Evolutionary conservation across 106 monocot species (phyloP), one percentile per base, ranked within the genome.

Genomic region (Acorus gramineus): DNA sequence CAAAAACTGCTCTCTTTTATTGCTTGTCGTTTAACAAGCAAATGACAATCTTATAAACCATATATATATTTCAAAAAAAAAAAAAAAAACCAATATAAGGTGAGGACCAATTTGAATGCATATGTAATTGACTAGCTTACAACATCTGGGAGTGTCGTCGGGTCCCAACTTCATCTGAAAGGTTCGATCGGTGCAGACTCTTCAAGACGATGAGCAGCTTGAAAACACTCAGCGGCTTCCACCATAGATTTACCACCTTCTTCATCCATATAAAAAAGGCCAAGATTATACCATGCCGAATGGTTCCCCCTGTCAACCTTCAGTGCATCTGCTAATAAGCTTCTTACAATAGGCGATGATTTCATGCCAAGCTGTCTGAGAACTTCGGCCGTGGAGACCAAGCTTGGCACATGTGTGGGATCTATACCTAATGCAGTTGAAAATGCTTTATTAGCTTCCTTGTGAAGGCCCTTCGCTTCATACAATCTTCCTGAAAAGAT

Each of bases 181-280:
- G 87, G 84, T 63, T 96, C 95, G 66, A 85, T 81, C 55, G 95
- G 90, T 47, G 90, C 86, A 43, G 90, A 78, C 55, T 90, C 95
- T 90, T 87, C 76, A 66, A 96, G 85, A 80, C 85, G 59, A 69
- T 64, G 68, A 66, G 95, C 82, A 70, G 95, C 82, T 70, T 87
- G 87, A 74, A 96, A 87, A 73, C 95, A 96, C 59, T 96, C 95
- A 3, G 80, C 82, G 49, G 87, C 95, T 50, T 90, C 95, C 44
- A 71, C 1, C 4, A 64, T 54, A 55, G 78, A 87, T 50, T 6
- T 60, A 56, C 66, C 61, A 61, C 70, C 76, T 61, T 28, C 28
- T 28, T 86, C 78, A 46, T 70, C 67, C 76, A 78, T 65, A 72
- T 83, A 80, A 60, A 91, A 73, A 45, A 82, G 60, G 14, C 87